A percentile compares a stretch with the other conserved stretches of the same genome.
Conservation (phyloP, 768 basidiomycete species). For the Candolleomyces aberdarensis region DNA sequence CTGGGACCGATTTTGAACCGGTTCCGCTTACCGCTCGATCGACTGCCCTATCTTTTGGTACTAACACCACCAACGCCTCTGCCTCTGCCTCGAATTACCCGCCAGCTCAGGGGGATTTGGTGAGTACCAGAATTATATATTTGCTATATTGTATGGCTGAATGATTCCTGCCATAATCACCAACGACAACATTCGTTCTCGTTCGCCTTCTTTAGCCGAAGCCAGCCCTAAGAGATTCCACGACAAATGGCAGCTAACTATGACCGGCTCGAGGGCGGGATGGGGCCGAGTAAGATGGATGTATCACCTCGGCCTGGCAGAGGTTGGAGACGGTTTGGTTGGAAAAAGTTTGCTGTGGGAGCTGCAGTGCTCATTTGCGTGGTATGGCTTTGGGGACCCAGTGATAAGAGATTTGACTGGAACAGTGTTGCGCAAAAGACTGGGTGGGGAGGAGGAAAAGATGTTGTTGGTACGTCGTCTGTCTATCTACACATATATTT, state of each 20-base stretch:
- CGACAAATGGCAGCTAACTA: slow-evolving; percentile 31
- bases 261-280: slow-evolving; percentile 60
- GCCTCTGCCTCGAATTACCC: neutral
- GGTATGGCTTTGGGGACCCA: slow-evolving; percentile 67
- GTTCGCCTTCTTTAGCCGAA: neutral
- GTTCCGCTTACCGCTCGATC: slow-evolving; percentile 7
- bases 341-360: slow-evolving; percentile 68
- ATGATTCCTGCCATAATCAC: neutral
- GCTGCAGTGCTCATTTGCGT: slow-evolving; percentile 53
- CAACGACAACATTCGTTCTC: neutral
- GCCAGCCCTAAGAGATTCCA: neutral
- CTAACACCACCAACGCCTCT: neutral
- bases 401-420: slow-evolving; percentile 19
- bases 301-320: neutral
- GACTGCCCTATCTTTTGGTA: neutral
- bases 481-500: neutral
- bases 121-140: neutral
- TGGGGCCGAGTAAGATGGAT: slow-evolving; percentile 42
- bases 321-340: slow-evolving; percentile 34
- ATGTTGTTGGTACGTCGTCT: slow-evolving; percentile 8
- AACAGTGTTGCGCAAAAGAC: slow-evolving; percentile 15
- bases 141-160: too few species aligned
- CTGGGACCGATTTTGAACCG: neutral
- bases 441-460: slow-evolving; percentile 12
- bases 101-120: neutral